Base-by-base conservation (phyloP, 192 early-diverging fungal species). In the Podila horticola region DNA sequence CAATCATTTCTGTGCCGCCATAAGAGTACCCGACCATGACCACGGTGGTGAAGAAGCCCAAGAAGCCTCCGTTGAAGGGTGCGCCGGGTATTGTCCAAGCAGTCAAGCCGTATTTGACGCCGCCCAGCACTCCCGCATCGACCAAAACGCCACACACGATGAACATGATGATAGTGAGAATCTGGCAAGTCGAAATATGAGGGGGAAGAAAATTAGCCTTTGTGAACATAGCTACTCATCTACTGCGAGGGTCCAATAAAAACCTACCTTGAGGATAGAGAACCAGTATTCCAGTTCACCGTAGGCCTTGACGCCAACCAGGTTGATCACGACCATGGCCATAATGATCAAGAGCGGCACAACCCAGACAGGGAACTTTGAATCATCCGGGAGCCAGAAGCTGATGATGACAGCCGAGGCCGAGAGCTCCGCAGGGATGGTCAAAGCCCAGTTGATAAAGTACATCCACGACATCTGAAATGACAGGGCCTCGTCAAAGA, bases 1-100 rank as follows among this genome's bases (percentile, higher is more conserved):
- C 96, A 34, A 95, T 91, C 48, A 98, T 86, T 72, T 97, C 96
- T 8, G 96, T 95, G 45, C 96, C 96, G 82, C 92, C 92, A 79
- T 93, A 93, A 52, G 94, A 90, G 72, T 93, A 96, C 58, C 90
- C 92, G n/a, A 95, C 95, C 5, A 89, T 88, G 64, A 92, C 88
- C 64, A 95, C 90, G 9, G 87, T 84, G 69, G 84, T 90, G 38
- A 94, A 63, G 34, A 93, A 86, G 29, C 87, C 89, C 26, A 90
- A 69, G 70, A 89, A 84, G 30, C 87, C 84, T 28, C 88, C 90
- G 64, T 85, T 84, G 68, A 93, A 91, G 24, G 88, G 87, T 36
- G 90, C 87, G 36, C 91, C 94, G 64, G 85, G 87, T 49, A 83
- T 17, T 29, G 84, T 75, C 90, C 91, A 96, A 66, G 89, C 86